Base-by-base conservation (phyloP, 495 filamentous ascomycete species). In the Neurospora terricola region DNA sequence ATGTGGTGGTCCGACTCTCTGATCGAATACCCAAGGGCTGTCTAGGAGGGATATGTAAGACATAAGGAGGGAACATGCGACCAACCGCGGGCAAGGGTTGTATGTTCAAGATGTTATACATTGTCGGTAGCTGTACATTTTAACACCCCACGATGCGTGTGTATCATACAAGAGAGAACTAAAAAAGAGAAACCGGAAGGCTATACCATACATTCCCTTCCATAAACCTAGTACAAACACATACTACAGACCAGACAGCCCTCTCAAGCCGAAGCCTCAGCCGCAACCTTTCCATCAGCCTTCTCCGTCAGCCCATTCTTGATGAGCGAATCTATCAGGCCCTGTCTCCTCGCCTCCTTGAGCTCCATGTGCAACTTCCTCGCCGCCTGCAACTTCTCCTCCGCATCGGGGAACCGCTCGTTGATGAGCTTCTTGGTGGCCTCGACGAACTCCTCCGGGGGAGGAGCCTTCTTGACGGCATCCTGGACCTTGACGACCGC, bases 381-480 rank as follows among this genome's bases (percentile, higher is more conserved):
- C 40, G 85, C 85, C 21, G 75, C 76, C 76, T 82, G 74, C 72
- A 86, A 66, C 54, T 78, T 72, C 70, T 73, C 76, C 74, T 83
- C 80, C 66, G 82, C 79, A 8, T 79, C 77, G 14, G 78, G 81
- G 70, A 82, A 80, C 74, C 85, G 78, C 78, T 84, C 80, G 38
- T 82, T 72, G 72, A 81, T 42, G 69, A 76, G 27, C 73, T 78
- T 76, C 73, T 71, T 75, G 59, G 79, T 74, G 76, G 81, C 78
- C 70, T 81, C 80, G n/a, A 83, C 78, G 71, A 82, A 81, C 37
- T 82, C 80, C 73, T 86, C 75, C 54, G 88, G 83, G 66, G 93
- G 93, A 88, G 92, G 93, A 38, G 91, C 88, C 86, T 94, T 96
- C 88, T 96, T 97, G 80, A 95, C 88, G 12, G 94, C 93, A 84